phyloP scores from a whole-genome alignment of 257 asterid genomes.

The Nicotiana undulata region DNA sequence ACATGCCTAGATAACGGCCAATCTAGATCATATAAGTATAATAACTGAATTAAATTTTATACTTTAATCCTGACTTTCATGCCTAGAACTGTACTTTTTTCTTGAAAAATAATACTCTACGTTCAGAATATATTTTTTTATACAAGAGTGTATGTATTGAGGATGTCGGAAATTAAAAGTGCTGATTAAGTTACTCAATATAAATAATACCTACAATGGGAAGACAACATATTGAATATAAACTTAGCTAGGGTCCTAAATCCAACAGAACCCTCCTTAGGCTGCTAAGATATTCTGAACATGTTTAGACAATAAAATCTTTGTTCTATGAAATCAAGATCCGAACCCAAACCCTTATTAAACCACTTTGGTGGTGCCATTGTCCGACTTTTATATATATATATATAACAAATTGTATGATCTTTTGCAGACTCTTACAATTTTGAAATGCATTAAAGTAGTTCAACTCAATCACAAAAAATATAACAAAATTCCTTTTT shows the following conservation, averaged over 20 bases:
- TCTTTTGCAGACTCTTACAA: background rate
- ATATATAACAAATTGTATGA: background rate
- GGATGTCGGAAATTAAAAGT: slow-evolving; percentile 3
- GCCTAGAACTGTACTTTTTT: background rate
- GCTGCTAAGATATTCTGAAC: background rate
- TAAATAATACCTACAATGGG: background rate
- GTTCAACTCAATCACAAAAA: too few relatives aligned
- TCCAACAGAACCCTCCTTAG: background rate
- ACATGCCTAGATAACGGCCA: slow-evolving; percentile 4
- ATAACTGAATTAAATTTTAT: background rate
- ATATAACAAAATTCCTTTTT: too few relatives aligned
- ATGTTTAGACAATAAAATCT: slow-evolving; percentile 3
- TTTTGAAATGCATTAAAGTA: background rate
- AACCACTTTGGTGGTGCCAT: background rate
- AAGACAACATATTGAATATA: background rate
- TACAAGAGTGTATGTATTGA: background rate
- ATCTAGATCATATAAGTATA: background rate
- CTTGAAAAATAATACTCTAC: background rate
- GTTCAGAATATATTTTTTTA: background rate
- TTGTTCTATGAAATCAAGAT: background rate
- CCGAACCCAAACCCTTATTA: background rate
- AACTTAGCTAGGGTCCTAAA: background rate
- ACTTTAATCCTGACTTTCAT: background rate
- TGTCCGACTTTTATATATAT: background rate
- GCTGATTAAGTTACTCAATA: background rate